A percentile compares a stretch with the other conserved stretches of the same genome.
Conservation (phyloP, 805 yeast species). For the Schwanniomyces polymorphus region DNA sequence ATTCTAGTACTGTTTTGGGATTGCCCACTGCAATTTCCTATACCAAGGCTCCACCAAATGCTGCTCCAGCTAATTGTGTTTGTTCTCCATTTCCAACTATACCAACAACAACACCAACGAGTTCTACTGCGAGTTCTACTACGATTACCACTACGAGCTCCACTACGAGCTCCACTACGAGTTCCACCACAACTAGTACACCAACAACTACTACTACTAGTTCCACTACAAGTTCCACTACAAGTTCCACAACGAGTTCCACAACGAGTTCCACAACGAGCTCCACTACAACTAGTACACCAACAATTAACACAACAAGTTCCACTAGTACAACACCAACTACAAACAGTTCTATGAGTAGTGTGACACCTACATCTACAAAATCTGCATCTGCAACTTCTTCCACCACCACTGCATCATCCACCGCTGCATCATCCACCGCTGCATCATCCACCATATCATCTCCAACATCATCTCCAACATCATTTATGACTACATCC, state of each 20-base stretch:
- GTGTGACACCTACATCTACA: too few species aligned
- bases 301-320: too few species aligned
- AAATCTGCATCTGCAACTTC: too few species aligned
- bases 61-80: background rate
- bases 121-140: conserved; percentile 8
- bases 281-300: background rate
- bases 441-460: too few species aligned
- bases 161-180: background rate
- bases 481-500: too few species aligned
- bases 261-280: conserved; percentile 7
- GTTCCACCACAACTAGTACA: background rate
- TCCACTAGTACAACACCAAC: too few species aligned
- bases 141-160: conserved; percentile 7
- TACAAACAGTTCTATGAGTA: too few species aligned
- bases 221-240: too few species aligned
- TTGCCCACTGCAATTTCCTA: background rate
- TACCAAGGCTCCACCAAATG: background rate
- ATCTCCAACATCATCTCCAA: too few species aligned
- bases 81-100: conserved; percentile 3
- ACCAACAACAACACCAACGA: background rate
- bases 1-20: background rate
- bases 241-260: conserved; percentile 7
- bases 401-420: too few species aligned
- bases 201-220: too few species aligned
- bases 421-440: too few species aligned